Base-by-base conservation (phyloP, 208 protist genomes). In the Leishmania martiniquensis region DNA sequence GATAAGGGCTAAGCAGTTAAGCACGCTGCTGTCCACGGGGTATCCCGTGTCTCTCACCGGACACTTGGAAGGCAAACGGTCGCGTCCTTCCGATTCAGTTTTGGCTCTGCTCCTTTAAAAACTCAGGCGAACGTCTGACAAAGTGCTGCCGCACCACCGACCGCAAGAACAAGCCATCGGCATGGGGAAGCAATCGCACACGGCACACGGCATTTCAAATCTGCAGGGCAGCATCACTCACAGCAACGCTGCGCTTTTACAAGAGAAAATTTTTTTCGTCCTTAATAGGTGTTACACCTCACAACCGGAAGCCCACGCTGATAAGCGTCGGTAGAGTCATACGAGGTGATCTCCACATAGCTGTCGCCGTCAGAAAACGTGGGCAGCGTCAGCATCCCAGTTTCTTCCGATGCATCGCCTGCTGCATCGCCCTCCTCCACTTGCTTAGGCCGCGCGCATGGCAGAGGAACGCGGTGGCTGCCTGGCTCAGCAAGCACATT, bases 311-410 rank as follows among this genome's bases (percentile, higher is more conserved):
- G 55, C 1, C 70, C 77, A 1, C 49, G 44, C 29, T 81, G 66
- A 49, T 88, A 88, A 39, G 62, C 76, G 34, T 55, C 29, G 3
- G 79, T 59, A 5, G 78, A 80, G 6, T 75, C 80, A 15, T 67
- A 82, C 0, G 72, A 52, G 6, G 54, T 75, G 22, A 88, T 42
- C 72, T 81, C 81, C 2, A 83, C 32, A 62, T 57, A 71, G 20
- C 72, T 45, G 20, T 12, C n/a, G 5, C 47, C 55, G 22, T 80
- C 74, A 34, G 65, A 51, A 49, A 85, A 88, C n/a, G 84, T 72
- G 25, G 87, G 89, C 37, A 91, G 75, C 44, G 55, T 59, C 63
- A 91, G 62, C 32, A 44, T 54, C 66, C 5, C 70, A 20, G 4
- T 25, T 10, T 82, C 83, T 22, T 73, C 74, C 2, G n/a, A 37